These are phyloP conservation scores for Davidsoniella eucalypti DNA, from an alignment of 2,329 filamentous ascomycete genomes.

Conservation along the genomic window DNA sequence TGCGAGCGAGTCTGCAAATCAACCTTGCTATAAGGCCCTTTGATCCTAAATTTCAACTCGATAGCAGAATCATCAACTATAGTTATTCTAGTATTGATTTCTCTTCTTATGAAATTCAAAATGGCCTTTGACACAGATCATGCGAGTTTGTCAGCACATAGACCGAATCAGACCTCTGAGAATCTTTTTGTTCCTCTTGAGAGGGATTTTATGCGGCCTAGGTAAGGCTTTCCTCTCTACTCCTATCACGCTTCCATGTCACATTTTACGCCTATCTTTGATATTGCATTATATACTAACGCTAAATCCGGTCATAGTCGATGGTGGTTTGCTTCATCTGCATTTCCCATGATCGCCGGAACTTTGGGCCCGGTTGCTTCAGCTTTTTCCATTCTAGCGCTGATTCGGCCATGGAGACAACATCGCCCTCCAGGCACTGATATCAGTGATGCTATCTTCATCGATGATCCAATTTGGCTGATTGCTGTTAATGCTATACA, in stretches of 20 bases:
- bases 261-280: no score
- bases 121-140: not conserved
- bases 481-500: conserved; percentile 63
- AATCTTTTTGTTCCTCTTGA: not conserved
- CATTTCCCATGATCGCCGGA: conserved; percentile 64
- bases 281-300: no score
- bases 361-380: conserved; percentile 77
- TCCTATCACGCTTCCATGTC: no score
- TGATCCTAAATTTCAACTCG: no score
- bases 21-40: no score
- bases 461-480: conserved; percentile 57
- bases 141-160: not conserved
- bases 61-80: no score
- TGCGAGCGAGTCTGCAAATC: no score
- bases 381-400: conserved; percentile 69
- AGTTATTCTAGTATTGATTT: no score
- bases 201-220: not conserved
- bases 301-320: conserved; percentile 23
- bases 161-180: not conserved
- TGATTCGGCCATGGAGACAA: conserved; percentile 67
- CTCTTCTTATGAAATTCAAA: not conserved
- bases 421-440: conserved; percentile 30
- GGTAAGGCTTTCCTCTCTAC: not conserved
- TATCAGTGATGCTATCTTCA: conserved; percentile 28
- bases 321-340: conserved; percentile 48